phyloP scores from a whole-genome alignment of 768 basidiomycete genomes.

The Ramaria sp. region DNA sequence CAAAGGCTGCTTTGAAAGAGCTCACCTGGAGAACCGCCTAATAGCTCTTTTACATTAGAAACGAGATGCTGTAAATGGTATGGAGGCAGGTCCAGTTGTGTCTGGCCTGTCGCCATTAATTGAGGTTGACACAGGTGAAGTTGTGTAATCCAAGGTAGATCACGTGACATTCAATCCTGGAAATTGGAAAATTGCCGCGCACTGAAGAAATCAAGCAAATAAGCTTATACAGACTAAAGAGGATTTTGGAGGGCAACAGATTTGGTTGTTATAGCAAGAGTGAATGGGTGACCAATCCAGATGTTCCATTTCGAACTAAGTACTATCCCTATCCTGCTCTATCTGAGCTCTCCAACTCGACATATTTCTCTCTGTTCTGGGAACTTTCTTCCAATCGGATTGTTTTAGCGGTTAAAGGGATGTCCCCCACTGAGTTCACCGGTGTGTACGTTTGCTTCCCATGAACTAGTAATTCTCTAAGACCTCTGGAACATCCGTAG shows the following conservation, averaged over 20 bases:
- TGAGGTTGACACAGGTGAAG: neutral
- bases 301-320: neutral
- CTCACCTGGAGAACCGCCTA: constrained; percentile 8
- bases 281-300: too few relatives aligned
- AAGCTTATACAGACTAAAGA: too few relatives aligned
- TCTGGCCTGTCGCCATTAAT: constrained; percentile 28
- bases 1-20: neutral
- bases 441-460: constrained; percentile 2
- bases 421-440: constrained; percentile 11
- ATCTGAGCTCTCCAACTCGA: constrained; percentile 12
- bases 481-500: neutral
- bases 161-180: too few relatives aligned
- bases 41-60: constrained; percentile 21
- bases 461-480: neutral
- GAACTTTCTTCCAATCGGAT: constrained; percentile 14
- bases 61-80: constrained; percentile 45
- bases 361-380: constrained; percentile 15
- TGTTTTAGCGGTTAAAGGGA: constrained; percentile 14
- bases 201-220: too few relatives aligned
- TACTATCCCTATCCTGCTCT: constrained; percentile 13
- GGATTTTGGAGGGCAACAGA: too few relatives aligned
- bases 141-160: too few relatives aligned
- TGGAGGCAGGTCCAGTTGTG: constrained; percentile 44
- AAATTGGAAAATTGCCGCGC: too few relatives aligned
- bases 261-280: too few relatives aligned